Evolutionary conservation across 257 asterid genomes (phyloP).

Genomic region (Ajuga chamaepitys): DNA sequence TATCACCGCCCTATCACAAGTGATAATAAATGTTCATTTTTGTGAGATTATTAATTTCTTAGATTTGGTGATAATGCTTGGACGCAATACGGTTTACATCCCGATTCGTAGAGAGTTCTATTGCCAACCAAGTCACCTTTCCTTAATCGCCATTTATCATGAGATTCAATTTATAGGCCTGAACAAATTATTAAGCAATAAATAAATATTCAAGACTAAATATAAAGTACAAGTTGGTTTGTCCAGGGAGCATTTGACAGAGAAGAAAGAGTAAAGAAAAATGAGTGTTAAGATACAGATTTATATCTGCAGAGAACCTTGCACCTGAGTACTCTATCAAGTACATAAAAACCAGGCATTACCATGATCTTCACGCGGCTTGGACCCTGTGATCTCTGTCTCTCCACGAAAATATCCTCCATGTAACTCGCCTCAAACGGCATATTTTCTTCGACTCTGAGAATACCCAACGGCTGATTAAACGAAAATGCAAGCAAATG

Average conservation of each 20-base stretch:
- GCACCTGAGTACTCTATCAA: slow-evolving; percentile 66
- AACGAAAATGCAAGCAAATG: slow-evolving; percentile 90
- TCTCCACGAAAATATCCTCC: slow-evolving; percentile 69
- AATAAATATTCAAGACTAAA: neutral
- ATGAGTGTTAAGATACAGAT: slow-evolving; percentile 16
- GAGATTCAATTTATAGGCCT: no score
- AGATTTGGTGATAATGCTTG: no score
- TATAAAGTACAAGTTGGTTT: neutral
- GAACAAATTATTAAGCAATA: no score
- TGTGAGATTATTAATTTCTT: no score
- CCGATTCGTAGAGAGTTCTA: no score
- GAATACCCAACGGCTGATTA: slow-evolving; percentile 38
- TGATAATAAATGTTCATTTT: no score
- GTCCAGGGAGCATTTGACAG: neutral
- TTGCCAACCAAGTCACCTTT: no score
- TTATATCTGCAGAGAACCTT: slow-evolving; percentile 82
- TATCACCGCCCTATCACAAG: no score
- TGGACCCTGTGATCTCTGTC: slow-evolving; percentile 44
- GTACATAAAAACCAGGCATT: slow-evolving; percentile 89
- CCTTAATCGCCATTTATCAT: no score
- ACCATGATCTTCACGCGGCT: slow-evolving; percentile 77
- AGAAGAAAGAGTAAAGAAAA: neutral
- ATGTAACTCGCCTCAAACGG: slow-evolving; percentile 53
- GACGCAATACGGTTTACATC: no score
- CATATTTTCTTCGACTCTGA: slow-evolving; percentile 62